A percentile compares a stretch with the other conserved stretches of the same genome.
phyloP scores from a whole-genome alignment of 148 eudicot genomes.

The Pharnaceum exiguum region DNA sequence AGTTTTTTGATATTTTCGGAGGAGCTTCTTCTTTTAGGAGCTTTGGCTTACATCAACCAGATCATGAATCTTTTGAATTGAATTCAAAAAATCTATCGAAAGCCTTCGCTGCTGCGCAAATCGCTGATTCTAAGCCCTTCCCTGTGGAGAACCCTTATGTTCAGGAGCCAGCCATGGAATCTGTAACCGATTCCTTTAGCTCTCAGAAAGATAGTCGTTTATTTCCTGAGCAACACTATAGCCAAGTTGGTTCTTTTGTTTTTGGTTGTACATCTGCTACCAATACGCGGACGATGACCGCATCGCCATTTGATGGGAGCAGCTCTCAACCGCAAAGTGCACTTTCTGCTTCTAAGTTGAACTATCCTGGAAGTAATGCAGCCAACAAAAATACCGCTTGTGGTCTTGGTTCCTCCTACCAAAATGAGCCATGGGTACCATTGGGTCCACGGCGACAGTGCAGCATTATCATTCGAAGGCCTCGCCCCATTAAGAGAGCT shows the following conservation, averaged over 20 bases:
- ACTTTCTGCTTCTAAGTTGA: conserved; percentile 22
- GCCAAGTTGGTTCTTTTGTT: conserved; percentile 30
- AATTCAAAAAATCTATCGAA: conserved; percentile 19
- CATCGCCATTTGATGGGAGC: conserved; percentile 29
- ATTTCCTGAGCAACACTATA: conserved; percentile 31
- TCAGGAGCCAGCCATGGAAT: conserved; percentile 32
- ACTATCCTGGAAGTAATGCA: conserved; percentile 9
- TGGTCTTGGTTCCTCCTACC: conserved; percentile 17
- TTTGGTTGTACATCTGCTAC: conserved; percentile 30
- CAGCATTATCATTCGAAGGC: conserved; percentile 21
- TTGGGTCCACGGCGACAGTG: conserved; percentile 18
- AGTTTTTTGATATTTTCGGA: conserved; percentile 30
- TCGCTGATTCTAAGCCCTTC: conserved; percentile 19
- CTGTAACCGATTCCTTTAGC: conserved; percentile 24
- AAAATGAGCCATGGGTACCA: conserved; percentile 25
- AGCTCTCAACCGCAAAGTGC: conserved; percentile 12
- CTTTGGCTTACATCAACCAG: conserved; percentile 21
- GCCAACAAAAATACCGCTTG: conserved; percentile 12
- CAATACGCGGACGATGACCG: conserved; percentile 37
- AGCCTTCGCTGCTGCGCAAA: conserved; percentile 21
- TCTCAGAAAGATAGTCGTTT: conserved; percentile 22
- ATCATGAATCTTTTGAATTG: conserved; percentile 25
- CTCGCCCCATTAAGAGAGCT: conserved; percentile 24
- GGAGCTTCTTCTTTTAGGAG: conserved; percentile 29
- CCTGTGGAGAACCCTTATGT: conserved; percentile 29